Percentiles rank a stretch among this genome's conserved stretches.
Conservation (phyloP, 164 flowering plant genomes). For the grape (Vitis vinifera) region ASM3070453v1 NC_081808.1:5531001-5531500, state of each 20-base stretch:
- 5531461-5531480: constrained; percentile 95
- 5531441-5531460: constrained; percentile 76
- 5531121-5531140: background rate
- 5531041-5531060: constrained; percentile 52
- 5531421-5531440: constrained; percentile 81
- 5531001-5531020: constrained; percentile 49
- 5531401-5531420: constrained; percentile 95
- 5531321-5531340: background rate
- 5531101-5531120: constrained; percentile 66
- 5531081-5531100: constrained; percentile 83
- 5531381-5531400: constrained; percentile 80
- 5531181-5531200: constrained; percentile 19
- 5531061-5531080: constrained; percentile 88
- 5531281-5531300: constrained; percentile 99
- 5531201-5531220: constrained; percentile 96
- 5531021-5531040: constrained; percentile 43
- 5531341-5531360: background rate
- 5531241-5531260: constrained; percentile 92
- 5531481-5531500: constrained; percentile 99
- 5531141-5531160: constrained; percentile 3
- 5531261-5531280: constrained; percentile 95
- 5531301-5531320: constrained; percentile 18
- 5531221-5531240: constrained; percentile 96
- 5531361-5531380: constrained; percentile 9
- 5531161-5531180: constrained; percentile 2